phyloP scores from a whole-genome alignment of 2,329 filamentous ascomycete species.

The Fonsecaea nubica region DNA sequence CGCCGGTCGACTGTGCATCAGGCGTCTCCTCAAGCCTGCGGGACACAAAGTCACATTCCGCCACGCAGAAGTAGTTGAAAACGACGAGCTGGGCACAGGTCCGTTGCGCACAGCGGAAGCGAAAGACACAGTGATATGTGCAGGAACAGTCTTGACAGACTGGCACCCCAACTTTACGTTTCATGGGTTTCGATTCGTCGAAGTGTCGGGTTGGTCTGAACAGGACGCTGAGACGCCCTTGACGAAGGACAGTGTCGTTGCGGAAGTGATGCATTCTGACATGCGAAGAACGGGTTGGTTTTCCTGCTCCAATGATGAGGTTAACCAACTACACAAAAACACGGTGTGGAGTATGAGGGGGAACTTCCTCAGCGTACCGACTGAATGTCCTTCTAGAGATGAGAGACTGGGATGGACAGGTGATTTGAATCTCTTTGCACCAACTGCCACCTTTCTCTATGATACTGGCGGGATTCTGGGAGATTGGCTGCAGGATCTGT shows the following conservation, averaged over 20 bases:
- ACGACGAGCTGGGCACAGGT: conserved; percentile 51
- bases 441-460: conserved; percentile 62
- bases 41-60: conserved; percentile 48
- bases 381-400: conserved; percentile 64
- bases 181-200: conserved; percentile 61
- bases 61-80: conserved; percentile 64
- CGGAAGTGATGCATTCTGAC: conserved; percentile 59
- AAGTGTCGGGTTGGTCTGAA: conserved; percentile 55
- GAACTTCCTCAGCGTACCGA: conserved; percentile 65
- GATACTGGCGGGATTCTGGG: conserved; percentile 59
- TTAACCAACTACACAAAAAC: conserved; percentile 64
- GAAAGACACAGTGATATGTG: conserved; percentile 50
- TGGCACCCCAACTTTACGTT: conserved; percentile 62
- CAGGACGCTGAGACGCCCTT: conserved; percentile 9
- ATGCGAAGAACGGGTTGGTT: conserved; percentile 60
- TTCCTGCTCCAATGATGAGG: conserved; percentile 56
- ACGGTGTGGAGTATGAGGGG: conserved; percentile 64
- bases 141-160: conserved; percentile 40
- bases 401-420: conserved; percentile 64
- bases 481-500: conserved; percentile 59
- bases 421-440: conserved; percentile 58
- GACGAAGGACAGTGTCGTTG: conserved; percentile 42
- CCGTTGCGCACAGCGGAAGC: conserved; percentile 56
- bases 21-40: conserved; percentile 25
- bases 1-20: conserved; percentile 58